Percentiles rank a stretch among this genome's conserved stretches.
These are phyloP conservation scores for Macrotyloma uniflorum DNA, from an alignment of 306 rosid species.

Conservation along the genomic window DNA sequence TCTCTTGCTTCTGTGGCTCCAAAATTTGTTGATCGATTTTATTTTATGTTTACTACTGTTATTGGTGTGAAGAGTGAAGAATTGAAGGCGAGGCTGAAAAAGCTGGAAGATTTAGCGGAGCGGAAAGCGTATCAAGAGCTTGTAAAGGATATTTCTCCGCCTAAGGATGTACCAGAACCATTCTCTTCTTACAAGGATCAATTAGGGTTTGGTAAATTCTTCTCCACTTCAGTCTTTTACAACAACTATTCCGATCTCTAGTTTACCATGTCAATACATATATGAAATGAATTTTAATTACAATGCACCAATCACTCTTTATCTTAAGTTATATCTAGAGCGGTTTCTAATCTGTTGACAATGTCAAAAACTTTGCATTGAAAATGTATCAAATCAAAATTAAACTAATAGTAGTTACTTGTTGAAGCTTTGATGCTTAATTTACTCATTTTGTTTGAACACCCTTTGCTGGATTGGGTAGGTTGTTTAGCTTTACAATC, in stretches of 20 bases:
- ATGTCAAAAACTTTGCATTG: not conserved
- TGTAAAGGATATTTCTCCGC: constrained; percentile 75
- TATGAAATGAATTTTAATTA: not conserved
- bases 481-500: constrained; percentile 25
- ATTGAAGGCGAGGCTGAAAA: constrained; percentile 69
- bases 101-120: constrained; percentile 73
- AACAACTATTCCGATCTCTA: not conserved
- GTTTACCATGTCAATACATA: not conserved
- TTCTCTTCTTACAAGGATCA: constrained; percentile 95
- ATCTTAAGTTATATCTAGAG: not conserved
- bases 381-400: not conserved
- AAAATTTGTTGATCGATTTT: not conserved
- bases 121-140: constrained; percentile 86
- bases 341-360: not conserved
- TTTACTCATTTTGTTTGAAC: constrained; percentile 14
- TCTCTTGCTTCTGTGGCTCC: not conserved
- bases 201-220: constrained; percentile 71
- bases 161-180: constrained; percentile 59
- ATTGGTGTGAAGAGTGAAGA: constrained; percentile 71
- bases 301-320: not conserved
- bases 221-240: constrained; percentile 8
- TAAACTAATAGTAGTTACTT: not conserved
- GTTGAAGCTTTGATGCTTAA: not conserved
- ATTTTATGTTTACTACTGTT: not conserved
- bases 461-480: constrained; percentile 11